Conservation (phyloP, 805 yeast genomes). For the Limtongozyma cylindracea region DNA sequence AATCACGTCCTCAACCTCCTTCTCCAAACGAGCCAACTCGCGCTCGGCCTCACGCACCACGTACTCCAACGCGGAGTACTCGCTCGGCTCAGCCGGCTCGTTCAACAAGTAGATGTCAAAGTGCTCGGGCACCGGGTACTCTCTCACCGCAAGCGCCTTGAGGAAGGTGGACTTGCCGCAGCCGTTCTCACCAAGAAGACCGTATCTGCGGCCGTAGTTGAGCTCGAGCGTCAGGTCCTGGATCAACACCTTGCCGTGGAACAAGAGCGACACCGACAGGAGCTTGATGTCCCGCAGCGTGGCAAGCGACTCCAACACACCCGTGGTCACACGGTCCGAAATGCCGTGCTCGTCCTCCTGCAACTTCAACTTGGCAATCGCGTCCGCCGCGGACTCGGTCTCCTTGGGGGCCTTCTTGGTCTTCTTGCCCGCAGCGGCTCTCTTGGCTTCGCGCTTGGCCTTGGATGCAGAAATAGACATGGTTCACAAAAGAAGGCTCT, state of each 20-base stretch:
- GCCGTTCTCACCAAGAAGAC: slow-evolving; percentile 94
- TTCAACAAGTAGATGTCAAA: slow-evolving; percentile 84
- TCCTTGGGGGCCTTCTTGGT: slow-evolving; percentile 32
- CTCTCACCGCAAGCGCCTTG: slow-evolving; percentile 86
- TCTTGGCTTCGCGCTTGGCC: slow-evolving; percentile 96
- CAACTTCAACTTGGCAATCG: slow-evolving; percentile 68
- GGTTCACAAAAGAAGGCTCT: neutral
- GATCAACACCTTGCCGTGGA: slow-evolving; percentile 92
- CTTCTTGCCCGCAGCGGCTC: slow-evolving; percentile 47
- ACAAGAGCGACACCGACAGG: slow-evolving; percentile 70
- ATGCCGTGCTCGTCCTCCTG: slow-evolving; percentile 88
- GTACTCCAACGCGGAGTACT: slow-evolving; percentile 78
- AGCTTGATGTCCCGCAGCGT: slow-evolving; percentile 90
- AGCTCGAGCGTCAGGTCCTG: slow-evolving; percentile 84
- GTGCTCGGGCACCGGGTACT: slow-evolving; percentile 79
- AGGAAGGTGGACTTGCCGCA: slow-evolving; percentile 95
- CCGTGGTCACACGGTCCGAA: slow-evolving; percentile 94
- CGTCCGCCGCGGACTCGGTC: slow-evolving; percentile 36
- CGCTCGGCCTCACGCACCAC: slow-evolving; percentile 92
- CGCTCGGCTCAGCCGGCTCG: slow-evolving; percentile 95
- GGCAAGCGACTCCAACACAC: slow-evolving; percentile 71
- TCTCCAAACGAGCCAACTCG: slow-evolving; percentile 80
- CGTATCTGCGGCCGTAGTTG: slow-evolving; percentile 94
- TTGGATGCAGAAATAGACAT: slow-evolving; percentile 52
- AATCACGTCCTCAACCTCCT: slow-evolving; percentile 68